Base-by-base conservation (phyloP, 495 filamentous ascomycete species). In the Aspergillus ellipticus region DNA sequence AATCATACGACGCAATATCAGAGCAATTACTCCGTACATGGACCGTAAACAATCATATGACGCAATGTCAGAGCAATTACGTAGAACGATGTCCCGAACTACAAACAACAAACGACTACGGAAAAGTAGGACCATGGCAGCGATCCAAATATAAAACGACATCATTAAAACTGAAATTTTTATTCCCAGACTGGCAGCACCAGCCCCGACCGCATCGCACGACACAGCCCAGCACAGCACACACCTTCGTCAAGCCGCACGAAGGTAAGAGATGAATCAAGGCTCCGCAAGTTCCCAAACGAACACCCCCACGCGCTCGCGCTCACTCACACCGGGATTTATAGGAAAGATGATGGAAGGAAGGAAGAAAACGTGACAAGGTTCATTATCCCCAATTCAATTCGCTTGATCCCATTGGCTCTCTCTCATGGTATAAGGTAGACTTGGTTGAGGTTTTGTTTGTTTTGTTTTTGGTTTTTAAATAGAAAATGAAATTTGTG, bases 401-500 rank as follows among this genome's bases (percentile, higher is more conserved):
- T 39, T n/a, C n/a, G n/a, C n/a, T 39, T 13, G n/a, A 39, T 13
- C 35, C n/a, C 35, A 13, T n/a, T n/a, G 35, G n/a, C 11, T 11
- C n/a, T n/a, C 13, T 13, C 5, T 39, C 13, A 11, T 13, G 35
- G 35, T 39, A 39, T 39, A 39, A 39, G 24, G 24, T 28, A 28
- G 24, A 28, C 7, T 28, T 28, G 24, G 24, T 28, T 28, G 24
- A 28, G 24, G 24, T 28, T 28, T 28, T 28, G 24, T 3, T 28
- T 28, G 24, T 28, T 3, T 28, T 28, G 3, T 28, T 39, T 39
- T 8, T 15, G 35, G 5, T 39, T 39, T 39, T 39, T 49, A 61
- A 65, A 66, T 59, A 42, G 62, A 63, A 67, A 66, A 67, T 71
- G 65, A 63, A 28, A 24, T 48, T 48, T 48, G 59, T 68, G 64